These are phyloP conservation scores for Lactuca saligna DNA, from an alignment of 129 eudicot species.

Conservation along the genomic window DNA sequence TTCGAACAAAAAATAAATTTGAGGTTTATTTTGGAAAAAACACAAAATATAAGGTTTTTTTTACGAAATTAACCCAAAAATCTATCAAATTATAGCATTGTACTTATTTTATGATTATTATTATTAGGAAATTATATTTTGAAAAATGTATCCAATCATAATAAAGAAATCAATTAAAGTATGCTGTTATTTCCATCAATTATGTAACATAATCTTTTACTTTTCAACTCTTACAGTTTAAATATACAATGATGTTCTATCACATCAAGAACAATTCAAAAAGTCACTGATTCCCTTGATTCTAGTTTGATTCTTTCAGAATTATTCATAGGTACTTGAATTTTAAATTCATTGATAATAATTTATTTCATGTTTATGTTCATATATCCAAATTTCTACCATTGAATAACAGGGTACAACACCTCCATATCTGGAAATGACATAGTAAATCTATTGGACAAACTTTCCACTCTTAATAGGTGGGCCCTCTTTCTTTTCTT, in stretches of 20 bases:
- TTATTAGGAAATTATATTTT: too few species aligned
- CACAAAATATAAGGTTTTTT: too few species aligned
- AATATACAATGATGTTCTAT: conserved; percentile 71
- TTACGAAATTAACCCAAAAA: too few species aligned
- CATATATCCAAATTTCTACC: conserved; percentile 10
- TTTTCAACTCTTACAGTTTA: conserved; percentile 86
- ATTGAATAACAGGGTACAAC: conserved; percentile 67
- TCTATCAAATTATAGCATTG: too few species aligned
- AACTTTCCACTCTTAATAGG: conserved; percentile 76
- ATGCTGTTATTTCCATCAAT: too few species aligned
- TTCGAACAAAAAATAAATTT: too few species aligned
- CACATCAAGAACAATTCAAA: conserved; percentile 87
- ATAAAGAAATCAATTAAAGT: too few species aligned
- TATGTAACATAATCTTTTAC: background rate
- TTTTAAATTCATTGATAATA: too few species aligned
- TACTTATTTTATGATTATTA: too few species aligned
- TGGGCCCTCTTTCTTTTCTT: conserved; percentile 17
- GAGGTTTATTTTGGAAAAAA: too few species aligned
- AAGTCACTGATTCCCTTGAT: conserved; percentile 66
- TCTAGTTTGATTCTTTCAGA: conserved; percentile 66
- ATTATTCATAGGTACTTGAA: conserved; percentile 58
- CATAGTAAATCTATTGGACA: conserved; percentile 52
- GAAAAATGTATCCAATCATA: too few species aligned
- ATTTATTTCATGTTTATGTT: background rate
- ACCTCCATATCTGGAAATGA: conserved; percentile 65